Evolutionary conservation across 2,329 filamentous ascomycete species (phyloP).

Genomic region (Arthrinium puccinioides): DNA sequence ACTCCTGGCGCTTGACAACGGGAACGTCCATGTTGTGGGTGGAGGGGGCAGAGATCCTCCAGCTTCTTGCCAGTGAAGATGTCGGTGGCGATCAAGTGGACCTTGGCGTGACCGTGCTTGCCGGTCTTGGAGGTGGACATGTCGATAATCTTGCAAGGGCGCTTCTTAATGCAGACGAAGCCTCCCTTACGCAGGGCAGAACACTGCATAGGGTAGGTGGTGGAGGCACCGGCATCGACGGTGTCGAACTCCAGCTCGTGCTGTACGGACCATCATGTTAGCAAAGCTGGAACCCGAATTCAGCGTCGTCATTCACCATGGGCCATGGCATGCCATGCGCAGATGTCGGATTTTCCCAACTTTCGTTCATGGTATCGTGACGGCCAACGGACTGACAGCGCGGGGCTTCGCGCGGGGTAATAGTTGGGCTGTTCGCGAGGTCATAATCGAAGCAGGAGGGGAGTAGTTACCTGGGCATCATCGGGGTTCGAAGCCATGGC

Average conservation of each 20-base stretch:
- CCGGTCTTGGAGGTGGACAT: constrained; percentile 99
- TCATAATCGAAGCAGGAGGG: too few species aligned
- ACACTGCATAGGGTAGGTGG: constrained; percentile 97
- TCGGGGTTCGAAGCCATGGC: too few species aligned
- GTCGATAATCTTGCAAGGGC: constrained; percentile 99
- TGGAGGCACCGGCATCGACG: constrained; percentile 92
- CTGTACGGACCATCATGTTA: constrained; percentile 27
- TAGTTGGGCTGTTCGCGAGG: too few species aligned
- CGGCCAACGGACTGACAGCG: too few species aligned
- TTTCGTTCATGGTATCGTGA: too few species aligned
- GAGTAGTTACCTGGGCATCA: too few species aligned
- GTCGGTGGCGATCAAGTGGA: constrained; percentile 94
- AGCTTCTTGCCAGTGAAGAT: constrained; percentile 99
- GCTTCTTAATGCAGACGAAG: constrained; percentile 95
- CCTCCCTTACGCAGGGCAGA: constrained; percentile 99
- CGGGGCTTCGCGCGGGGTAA: too few species aligned
- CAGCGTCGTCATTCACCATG: too few species aligned
- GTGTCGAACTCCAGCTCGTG: constrained; percentile 76
- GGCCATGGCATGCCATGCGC: too few species aligned
- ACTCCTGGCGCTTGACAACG: constrained; percentile 84
- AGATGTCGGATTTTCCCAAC: too few species aligned
- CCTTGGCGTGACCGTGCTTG: constrained; percentile 99
- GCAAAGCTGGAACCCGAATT: too few species aligned
- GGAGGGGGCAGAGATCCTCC: constrained; percentile 96
- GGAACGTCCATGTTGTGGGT: constrained; percentile 98